These are phyloP conservation scores for Puccinia coronata DNA, from an alignment of 1,284 basidiomycete genomes.

Conservation along the genomic window DNA sequence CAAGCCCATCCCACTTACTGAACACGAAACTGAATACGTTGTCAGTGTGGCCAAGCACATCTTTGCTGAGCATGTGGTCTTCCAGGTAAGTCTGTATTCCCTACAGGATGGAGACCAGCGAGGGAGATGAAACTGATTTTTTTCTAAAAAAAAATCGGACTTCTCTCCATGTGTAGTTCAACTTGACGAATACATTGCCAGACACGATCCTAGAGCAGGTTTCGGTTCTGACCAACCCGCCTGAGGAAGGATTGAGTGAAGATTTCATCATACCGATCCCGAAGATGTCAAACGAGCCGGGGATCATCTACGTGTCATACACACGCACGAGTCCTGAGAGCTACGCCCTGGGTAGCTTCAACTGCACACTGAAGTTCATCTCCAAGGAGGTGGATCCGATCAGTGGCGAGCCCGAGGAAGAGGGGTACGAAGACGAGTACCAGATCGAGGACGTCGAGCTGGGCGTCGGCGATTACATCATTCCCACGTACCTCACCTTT, in stretches of 20 bases:
- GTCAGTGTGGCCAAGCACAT: constrained; percentile 96
- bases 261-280: constrained; percentile 83
- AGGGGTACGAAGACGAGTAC: constrained; percentile 98
- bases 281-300: constrained; percentile 64
- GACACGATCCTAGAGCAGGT: constrained; percentile 95
- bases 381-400: constrained; percentile 96
- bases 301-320: constrained; percentile 90
- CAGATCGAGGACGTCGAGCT: constrained; percentile 98
- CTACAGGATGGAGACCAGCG: background rate
- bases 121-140: background rate
- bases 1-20: constrained; percentile 82
- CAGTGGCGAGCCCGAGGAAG: constrained; percentile 94
- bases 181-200: constrained; percentile 69
- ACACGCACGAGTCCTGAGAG: constrained; percentile 74
- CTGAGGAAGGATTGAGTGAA: constrained; percentile 78
- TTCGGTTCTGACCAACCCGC: constrained; percentile 85
- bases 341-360: constrained; percentile 82
- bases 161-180: constrained; percentile 34
- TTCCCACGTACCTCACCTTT: constrained; percentile 88
- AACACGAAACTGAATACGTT: constrained; percentile 97
- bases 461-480: constrained; percentile 85
- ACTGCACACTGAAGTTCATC: constrained; percentile 89
- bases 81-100: constrained; percentile 69
- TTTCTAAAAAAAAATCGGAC: too few relatives aligned
- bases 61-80: constrained; percentile 92